Conservation (phyloP, 2,329 filamentous ascomycete genomes). For the Dryadomyces sulphureus region DNA sequence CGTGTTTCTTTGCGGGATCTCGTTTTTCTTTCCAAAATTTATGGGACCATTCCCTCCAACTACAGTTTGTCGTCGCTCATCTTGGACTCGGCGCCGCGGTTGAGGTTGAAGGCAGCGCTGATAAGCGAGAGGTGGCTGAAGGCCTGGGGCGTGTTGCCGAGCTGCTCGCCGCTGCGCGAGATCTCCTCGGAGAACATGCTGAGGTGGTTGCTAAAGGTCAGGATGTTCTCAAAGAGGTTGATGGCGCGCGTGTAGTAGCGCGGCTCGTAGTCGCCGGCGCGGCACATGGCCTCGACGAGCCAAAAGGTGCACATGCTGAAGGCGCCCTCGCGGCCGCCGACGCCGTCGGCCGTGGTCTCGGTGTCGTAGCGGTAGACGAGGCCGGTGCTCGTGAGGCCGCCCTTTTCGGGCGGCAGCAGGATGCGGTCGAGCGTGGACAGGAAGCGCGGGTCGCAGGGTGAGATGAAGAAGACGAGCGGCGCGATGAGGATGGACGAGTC, state of each 20-base stretch:
- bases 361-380: slow-evolving; percentile 66
- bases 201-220: slow-evolving; percentile 62
- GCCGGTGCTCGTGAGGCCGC: slow-evolving; percentile 59
- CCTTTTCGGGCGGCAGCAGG: slow-evolving; percentile 56
- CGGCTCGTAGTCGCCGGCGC: slow-evolving; percentile 49
- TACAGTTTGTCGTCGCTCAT: slow-evolving; percentile 11
- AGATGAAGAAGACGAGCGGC: slow-evolving; percentile 66
- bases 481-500: slow-evolving; percentile 66
- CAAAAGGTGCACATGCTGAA: slow-evolving; percentile 77
- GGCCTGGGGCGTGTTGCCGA: slow-evolving; percentile 67
- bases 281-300: slow-evolving; percentile 64
- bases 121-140: slow-evolving; percentile 65
- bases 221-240: slow-evolving; percentile 63
- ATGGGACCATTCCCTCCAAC: slow-evolving; percentile 1
- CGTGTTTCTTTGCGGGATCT: not conserved
- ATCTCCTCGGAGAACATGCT: slow-evolving; percentile 73
- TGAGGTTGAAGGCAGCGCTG: slow-evolving; percentile 63
- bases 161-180: slow-evolving; percentile 56
- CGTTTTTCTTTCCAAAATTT: not conserved
- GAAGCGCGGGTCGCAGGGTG: slow-evolving; percentile 64
- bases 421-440: slow-evolving; percentile 58
- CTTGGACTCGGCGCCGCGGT: slow-evolving; percentile 29
- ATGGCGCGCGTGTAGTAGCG: slow-evolving; percentile 48
- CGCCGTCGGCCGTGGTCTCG: slow-evolving; percentile 52
- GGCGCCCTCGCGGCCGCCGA: slow-evolving; percentile 60